Evolutionary conservation across 1,139 yeast genomes (phyloP).

Genomic region (Pichia sp.): DNA sequence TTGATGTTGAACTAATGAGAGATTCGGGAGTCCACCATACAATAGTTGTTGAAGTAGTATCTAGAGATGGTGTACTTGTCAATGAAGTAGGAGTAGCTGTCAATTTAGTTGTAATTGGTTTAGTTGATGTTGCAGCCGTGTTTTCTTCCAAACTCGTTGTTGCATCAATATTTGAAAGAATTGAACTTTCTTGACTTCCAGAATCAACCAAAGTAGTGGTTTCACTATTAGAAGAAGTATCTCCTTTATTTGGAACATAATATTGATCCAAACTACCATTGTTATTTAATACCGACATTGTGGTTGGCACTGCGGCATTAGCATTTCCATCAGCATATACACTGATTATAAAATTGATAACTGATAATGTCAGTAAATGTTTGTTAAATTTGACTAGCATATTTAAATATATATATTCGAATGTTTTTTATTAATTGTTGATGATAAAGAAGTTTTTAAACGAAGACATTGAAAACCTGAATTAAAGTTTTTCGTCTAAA

Average conservation of each 20-base stretch:
- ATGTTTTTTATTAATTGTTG: too few species aligned
- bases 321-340: too few species aligned
- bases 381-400: too few species aligned
- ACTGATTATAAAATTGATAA: too few species aligned
- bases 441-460: too few species aligned
- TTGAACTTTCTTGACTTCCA: not conserved
- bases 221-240: not conserved
- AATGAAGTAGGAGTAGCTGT: not conserved
- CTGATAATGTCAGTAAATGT: too few species aligned
- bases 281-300: not conserved
- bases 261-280: conserved; percentile 3
- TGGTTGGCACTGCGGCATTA: too few species aligned
- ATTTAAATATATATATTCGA: too few species aligned
- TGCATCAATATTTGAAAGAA: not conserved
- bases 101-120: not conserved
- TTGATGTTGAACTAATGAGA: not conserved
- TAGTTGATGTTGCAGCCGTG: not conserved
- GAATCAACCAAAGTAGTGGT: too few species aligned
- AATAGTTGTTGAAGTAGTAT: not conserved
- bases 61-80: too few species aligned
- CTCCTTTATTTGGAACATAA: not conserved
- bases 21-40: conserved; percentile 12
- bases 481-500: not conserved
- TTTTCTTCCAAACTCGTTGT: not conserved
- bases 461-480: too few species aligned